Conservation (phyloP, 495 filamentous ascomycete genomes). For the Penicillium bialowiezense region DNA sequence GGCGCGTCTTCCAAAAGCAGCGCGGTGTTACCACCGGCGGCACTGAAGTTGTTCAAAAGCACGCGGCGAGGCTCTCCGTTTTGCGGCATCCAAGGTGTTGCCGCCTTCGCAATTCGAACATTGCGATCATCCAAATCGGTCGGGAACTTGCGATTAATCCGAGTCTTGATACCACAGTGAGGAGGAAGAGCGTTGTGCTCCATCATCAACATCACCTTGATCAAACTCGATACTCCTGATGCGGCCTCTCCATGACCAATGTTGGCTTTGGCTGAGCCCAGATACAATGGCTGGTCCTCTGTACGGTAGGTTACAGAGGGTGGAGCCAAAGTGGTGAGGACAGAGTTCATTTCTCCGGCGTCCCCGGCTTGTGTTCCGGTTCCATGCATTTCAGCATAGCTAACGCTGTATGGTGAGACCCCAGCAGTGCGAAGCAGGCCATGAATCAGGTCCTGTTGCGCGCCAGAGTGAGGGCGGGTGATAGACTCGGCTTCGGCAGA, state of each 20-base stretch:
- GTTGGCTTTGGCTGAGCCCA: conserved; percentile 38
- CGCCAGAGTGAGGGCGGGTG: conserved; percentile 48
- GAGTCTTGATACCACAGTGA: conserved; percentile 38
- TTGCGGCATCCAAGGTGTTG: neutral
- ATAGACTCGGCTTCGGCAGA: conserved; percentile 43
- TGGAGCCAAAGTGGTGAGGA: conserved; percentile 28
- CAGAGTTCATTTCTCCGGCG: conserved; percentile 26
- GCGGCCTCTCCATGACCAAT: conserved; percentile 39
- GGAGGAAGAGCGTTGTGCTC: conserved; percentile 5
- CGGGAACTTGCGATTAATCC: neutral
- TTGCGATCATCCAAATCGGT: conserved; percentile 2
- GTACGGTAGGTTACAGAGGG: conserved; percentile 24
- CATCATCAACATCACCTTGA: conserved; percentile 24
- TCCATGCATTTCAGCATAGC: conserved; percentile 51
- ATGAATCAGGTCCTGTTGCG: conserved; percentile 37
- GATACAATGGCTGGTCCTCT: conserved; percentile 8
- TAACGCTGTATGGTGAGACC: conserved; percentile 48
- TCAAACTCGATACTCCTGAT: conserved; percentile 26
- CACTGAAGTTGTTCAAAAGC: conserved; percentile 40
- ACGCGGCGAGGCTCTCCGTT: neutral
- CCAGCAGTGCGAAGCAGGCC: conserved; percentile 27
- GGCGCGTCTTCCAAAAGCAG: conserved; percentile 29
- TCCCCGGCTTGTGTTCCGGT: conserved; percentile 47
- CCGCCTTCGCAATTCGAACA: conserved; percentile 30
- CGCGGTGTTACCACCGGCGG: conserved; percentile 29